Conservation (phyloP, 2,329 filamentous ascomycete species). For the Botrytis fragariae region DNA sequence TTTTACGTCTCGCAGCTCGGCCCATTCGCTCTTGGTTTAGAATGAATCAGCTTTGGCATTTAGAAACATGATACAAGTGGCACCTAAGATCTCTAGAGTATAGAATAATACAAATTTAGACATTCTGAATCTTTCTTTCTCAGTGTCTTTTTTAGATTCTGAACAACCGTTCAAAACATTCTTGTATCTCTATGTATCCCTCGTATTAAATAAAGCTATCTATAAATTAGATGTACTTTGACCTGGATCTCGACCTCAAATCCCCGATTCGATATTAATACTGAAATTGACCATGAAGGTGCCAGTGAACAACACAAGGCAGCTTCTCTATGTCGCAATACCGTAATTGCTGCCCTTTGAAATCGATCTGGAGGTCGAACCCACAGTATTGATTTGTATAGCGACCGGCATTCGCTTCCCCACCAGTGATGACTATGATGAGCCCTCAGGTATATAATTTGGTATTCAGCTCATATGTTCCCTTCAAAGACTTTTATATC, state of each 20-base stretch:
- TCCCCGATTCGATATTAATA: too few species aligned
- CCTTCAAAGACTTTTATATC: fast-evolving
- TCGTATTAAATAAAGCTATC: not conserved
- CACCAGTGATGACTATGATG: not conserved
- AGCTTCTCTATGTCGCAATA: not conserved
- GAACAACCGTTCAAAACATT: not conserved
- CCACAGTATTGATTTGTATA: not conserved
- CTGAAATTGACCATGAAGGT: not conserved
- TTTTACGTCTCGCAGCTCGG: fast-evolving
- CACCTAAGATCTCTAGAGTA: not conserved
- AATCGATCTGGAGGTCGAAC: not conserved
- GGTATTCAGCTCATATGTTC: too few species aligned
- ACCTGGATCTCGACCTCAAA: too few species aligned
- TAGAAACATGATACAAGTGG: not conserved
- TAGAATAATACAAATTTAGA: not conserved
- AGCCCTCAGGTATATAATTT: too few species aligned
- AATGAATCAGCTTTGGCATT: fast-evolving
- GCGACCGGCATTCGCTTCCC: not conserved
- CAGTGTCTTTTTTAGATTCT: not conserved
- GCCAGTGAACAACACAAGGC: not conserved
- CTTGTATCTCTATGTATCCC: not conserved
- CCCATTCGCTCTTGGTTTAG: fast-evolving
- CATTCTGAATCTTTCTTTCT: not conserved
- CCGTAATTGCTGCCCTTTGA: not conserved
- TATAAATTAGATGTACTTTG: not conserved